Percentiles rank a stretch among this genome's conserved stretches.
These are phyloP conservation scores for Xylaria curta DNA, from an alignment of 495 filamentous ascomycete genomes.

Conservation along the genomic window DNA sequence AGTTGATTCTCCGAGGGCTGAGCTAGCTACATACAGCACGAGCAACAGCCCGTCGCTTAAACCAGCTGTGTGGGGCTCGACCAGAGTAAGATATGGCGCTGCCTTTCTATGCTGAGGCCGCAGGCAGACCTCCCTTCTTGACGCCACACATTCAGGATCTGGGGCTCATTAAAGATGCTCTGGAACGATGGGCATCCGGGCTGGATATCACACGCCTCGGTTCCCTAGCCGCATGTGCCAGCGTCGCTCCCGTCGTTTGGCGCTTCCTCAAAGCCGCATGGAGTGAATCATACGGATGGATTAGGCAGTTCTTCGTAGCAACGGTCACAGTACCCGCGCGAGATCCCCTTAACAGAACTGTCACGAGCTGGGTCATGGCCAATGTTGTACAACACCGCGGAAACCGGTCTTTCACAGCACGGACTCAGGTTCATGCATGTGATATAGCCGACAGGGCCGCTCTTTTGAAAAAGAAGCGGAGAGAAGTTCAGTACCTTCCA, in stretches of 20 bases:
- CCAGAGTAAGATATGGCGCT: neutral
- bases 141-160: conserved; percentile 37
- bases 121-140: conserved; percentile 32
- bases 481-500: conserved; percentile 53
- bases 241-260: conserved; percentile 39
- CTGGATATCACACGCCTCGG: conserved; percentile 41
- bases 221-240: conserved; percentile 39
- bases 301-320: conserved; percentile 49
- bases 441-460: conserved; percentile 45
- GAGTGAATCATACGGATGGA: conserved; percentile 47
- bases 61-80: neutral
- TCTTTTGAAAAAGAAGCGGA: conserved; percentile 48
- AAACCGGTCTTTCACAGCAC: conserved; percentile 50
- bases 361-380: conserved; percentile 51
- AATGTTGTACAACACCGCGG: conserved; percentile 45
- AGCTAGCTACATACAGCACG: conserved; percentile 1
- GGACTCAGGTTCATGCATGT: conserved; percentile 43
- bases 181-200: conserved; percentile 39
- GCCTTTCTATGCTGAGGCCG: neutral
- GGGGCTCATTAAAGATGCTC: conserved; percentile 34
- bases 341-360: conserved; percentile 52
- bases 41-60: neutral
- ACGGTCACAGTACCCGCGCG: conserved; percentile 48
- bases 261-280: conserved; percentile 37
- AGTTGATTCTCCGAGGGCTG: neutral